Evolutionary conservation across 768 basidiomycete species (phyloP).

Genomic region (Serendipita sp.): DNA sequence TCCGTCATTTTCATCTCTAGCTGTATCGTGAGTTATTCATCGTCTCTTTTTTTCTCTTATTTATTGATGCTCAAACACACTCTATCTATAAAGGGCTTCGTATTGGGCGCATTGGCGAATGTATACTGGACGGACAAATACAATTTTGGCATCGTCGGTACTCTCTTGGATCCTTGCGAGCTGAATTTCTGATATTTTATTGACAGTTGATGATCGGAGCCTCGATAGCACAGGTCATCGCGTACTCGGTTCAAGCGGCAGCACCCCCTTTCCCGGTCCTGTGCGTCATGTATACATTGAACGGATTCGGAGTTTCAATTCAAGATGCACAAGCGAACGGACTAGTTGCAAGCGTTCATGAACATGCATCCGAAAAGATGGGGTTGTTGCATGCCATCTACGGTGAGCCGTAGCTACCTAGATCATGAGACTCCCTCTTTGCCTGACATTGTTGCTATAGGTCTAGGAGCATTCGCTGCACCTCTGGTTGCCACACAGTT

Average conservation of each 20-base stretch:
- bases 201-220: conserved; percentile 27
- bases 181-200: neutral
- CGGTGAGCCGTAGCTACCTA: neutral
- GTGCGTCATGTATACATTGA: neutral
- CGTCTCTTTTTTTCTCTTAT: too few species aligned
- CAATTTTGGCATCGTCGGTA: conserved; percentile 32
- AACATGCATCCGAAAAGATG: conserved; percentile 2
- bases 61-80: neutral
- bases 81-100: conserved; percentile 23
- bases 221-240: conserved; percentile 15
- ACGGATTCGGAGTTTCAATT: conserved; percentile 3
- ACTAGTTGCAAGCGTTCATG: neutral
- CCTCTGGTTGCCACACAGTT: conserved; percentile 4
- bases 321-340: neutral
- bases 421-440: neutral
- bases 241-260: conserved; percentile 11
- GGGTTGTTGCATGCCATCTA: conserved; percentile 5
- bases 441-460: conserved; percentile 10
- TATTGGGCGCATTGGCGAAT: conserved; percentile 32
- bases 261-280: conserved; percentile 7
- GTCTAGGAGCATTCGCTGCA: conserved; percentile 10
- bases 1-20: conserved; percentile 43
- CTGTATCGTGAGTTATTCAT: conserved; percentile 15
- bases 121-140: conserved; percentile 29
- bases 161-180: neutral